A percentile compares a stretch with the other conserved stretches of the same genome.
Conservation (phyloP, 2,329 filamentous ascomycete genomes). For the Phialophora verrucosa region DNA sequence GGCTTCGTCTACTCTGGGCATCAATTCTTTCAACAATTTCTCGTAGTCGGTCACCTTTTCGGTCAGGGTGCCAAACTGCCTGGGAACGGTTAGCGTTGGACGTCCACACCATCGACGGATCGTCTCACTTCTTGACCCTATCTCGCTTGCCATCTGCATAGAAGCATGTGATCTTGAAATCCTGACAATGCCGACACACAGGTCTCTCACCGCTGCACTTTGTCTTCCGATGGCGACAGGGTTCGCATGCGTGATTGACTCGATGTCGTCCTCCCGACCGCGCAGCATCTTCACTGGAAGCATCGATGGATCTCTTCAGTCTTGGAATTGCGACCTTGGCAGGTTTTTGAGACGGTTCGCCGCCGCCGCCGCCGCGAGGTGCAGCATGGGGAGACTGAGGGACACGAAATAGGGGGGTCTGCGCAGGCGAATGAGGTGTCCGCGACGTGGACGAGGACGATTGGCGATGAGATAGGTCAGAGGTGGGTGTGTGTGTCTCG, state of each 20-base stretch:
- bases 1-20: slow-evolving; percentile 43
- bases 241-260: slow-evolving; percentile 48
- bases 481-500: slow-evolving; percentile 23
- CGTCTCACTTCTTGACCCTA: slow-evolving; percentile 49
- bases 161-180: slow-evolving; percentile 46
- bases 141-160: slow-evolving; percentile 54
- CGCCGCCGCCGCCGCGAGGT: slow-evolving; percentile 4
- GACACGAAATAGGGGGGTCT: slow-evolving; percentile 29
- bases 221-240: slow-evolving; percentile 51
- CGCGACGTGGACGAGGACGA: slow-evolving; percentile 13
- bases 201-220: slow-evolving; percentile 53
- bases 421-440: slow-evolving; percentile 21
- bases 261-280: slow-evolving; percentile 37
- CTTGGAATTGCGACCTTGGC: slow-evolving; percentile 44
- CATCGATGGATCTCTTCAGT: slow-evolving; percentile 38
- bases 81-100: slow-evolving; percentile 33
- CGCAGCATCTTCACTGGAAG: slow-evolving; percentile 20
- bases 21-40: slow-evolving; percentile 47
- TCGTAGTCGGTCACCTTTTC: slow-evolving; percentile 50
- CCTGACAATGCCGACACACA: slow-evolving; percentile 49
- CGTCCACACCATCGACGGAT: slow-evolving; percentile 4
- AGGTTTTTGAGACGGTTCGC: slow-evolving; percentile 28
- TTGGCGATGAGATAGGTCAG: slow-evolving; percentile 11
- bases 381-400: slow-evolving; percentile 34
- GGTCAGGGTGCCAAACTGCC: slow-evolving; percentile 48